Conservation (phyloP, 2,329 filamentous ascomycete species). For the Clonostachys rosea region DNA sequence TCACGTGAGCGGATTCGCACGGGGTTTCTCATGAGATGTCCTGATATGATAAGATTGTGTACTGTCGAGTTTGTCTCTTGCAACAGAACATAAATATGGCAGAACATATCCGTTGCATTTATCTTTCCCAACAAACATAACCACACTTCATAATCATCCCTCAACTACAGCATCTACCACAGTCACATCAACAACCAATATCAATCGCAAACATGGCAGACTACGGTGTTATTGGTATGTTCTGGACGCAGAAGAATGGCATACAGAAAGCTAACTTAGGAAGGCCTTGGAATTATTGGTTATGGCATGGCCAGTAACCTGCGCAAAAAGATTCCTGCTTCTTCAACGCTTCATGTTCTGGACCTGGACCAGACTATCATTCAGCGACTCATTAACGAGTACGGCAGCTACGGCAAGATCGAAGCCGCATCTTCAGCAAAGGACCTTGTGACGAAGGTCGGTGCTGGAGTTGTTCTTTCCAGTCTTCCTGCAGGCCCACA, state of each 20-base stretch:
- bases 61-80: too few relatives aligned
- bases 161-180: too few relatives aligned
- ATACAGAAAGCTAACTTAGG: background rate
- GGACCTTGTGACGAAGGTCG: background rate
- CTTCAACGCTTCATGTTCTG: background rate
- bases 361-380: background rate
- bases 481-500: background rate
- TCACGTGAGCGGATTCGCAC: too few relatives aligned
- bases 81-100: too few relatives aligned
- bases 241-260: background rate
- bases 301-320: background rate
- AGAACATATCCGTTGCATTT: too few relatives aligned
- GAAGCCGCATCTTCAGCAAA: background rate
- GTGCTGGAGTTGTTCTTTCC: background rate
- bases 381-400: background rate
- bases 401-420: background rate
- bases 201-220: background rate
- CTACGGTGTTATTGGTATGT: background rate
- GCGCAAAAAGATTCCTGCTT: background rate
- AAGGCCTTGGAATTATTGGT: background rate
- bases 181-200: too few relatives aligned
- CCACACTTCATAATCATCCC: too few relatives aligned
- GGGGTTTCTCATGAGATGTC: too few relatives aligned
- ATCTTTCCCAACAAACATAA: too few relatives aligned
- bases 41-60: too few relatives aligned